Conservation (phyloP, 495 filamentous ascomycete species). For the Hyaloscypha finlandica region DNA sequence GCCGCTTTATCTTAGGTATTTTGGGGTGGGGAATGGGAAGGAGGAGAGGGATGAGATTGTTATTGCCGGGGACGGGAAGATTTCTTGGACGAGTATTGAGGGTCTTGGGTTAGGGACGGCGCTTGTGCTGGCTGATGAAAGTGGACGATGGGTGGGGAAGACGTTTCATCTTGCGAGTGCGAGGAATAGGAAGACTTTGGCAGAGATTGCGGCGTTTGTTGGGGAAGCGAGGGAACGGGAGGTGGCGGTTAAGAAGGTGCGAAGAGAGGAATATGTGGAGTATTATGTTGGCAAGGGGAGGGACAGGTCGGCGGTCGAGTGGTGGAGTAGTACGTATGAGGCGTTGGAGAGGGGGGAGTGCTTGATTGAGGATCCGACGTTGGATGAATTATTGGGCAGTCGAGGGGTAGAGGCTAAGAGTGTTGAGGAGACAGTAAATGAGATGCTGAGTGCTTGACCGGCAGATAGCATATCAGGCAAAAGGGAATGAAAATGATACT, state of each 20-base stretch:
- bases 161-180: slow-evolving; percentile 42
- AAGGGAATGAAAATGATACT: not conserved
- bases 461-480: not conserved
- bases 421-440: slow-evolving; percentile 36
- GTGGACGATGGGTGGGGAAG: slow-evolving; percentile 37
- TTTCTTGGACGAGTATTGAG: slow-evolving; percentile 46
- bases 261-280: slow-evolving; percentile 40
- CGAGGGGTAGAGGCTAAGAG: slow-evolving; percentile 39
- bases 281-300: slow-evolving; percentile 42
- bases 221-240: slow-evolving; percentile 31
- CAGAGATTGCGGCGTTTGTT: slow-evolving; percentile 40
- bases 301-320: slow-evolving; percentile 39
- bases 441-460: slow-evolving; percentile 30
- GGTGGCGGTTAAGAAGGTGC: slow-evolving; percentile 31
- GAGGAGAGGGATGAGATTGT: slow-evolving; percentile 34
- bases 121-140: slow-evolving; percentile 10
- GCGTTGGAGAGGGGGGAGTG: slow-evolving; percentile 46
- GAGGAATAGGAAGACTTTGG: slow-evolving; percentile 18
- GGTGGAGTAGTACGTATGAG: slow-evolving; percentile 49
- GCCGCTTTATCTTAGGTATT: slow-evolving; percentile 69
- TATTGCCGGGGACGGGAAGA: slow-evolving; percentile 43
- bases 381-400: slow-evolving; percentile 39
- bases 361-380: slow-evolving; percentile 40
- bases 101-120: slow-evolving; percentile 44
- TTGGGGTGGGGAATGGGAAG: slow-evolving; percentile 43